A percentile compares a stretch with the other conserved stretches of the same genome.
phyloP scores from a whole-genome alignment of 2,329 filamentous ascomycete species.

The Parafenestella ontariensis region DNA sequence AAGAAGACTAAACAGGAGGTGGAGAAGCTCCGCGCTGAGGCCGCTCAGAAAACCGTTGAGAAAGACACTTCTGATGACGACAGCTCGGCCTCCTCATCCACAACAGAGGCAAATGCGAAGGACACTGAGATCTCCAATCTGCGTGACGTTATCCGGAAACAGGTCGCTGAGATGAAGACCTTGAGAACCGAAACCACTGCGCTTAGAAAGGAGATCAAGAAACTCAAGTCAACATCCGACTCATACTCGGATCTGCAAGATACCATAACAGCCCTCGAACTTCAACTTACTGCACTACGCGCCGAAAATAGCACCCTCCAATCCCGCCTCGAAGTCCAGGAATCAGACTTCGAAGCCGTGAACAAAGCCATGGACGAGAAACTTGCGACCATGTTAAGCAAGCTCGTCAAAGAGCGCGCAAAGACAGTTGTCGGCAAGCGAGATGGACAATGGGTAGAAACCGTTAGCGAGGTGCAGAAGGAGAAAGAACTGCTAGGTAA shows the following conservation, averaged over 20 bases:
- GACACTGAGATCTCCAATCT: constrained; percentile 38
- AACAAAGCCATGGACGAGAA: constrained; percentile 46
- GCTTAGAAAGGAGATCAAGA: constrained; percentile 27
- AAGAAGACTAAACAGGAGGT: constrained; percentile 30
- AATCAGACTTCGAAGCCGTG: constrained; percentile 35
- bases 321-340: constrained; percentile 24
- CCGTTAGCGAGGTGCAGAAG: constrained; percentile 21
- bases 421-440: constrained; percentile 38
- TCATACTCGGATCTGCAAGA: constrained; percentile 3
- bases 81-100: constrained; percentile 10
- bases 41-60: constrained; percentile 9
- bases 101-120: constrained; percentile 21
- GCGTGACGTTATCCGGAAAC: constrained; percentile 33
- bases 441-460: constrained; percentile 45
- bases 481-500: constrained; percentile 42
- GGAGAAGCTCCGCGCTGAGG: constrained; percentile 25
- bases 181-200: constrained; percentile 28
- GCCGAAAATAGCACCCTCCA: constrained; percentile 29
- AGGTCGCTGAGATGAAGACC: constrained; percentile 31
- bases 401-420: constrained; percentile 41
- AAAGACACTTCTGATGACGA: constrained; percentile 24
- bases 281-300: constrained; percentile 16
- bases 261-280: constrained; percentile 11
- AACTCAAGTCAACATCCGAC: constrained; percentile 8
- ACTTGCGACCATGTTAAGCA: constrained; percentile 35